These are phyloP conservation scores for Neurospora africana DNA, from an alignment of 495 filamentous ascomycete genomes.

Conservation along the genomic window DNA sequence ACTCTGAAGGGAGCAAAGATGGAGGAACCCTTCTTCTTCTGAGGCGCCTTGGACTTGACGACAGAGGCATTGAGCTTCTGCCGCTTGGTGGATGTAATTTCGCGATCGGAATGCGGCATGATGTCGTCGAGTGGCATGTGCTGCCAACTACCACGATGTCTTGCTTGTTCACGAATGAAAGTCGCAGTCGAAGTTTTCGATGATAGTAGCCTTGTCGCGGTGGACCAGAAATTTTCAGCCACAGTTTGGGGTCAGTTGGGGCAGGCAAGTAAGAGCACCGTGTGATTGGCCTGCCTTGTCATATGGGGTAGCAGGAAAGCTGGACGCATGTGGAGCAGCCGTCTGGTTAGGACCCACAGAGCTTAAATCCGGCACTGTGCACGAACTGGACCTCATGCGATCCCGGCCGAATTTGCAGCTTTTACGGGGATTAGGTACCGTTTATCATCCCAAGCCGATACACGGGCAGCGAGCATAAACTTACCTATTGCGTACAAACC, in stretches of 20 bases:
- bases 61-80: conserved; percentile 44
- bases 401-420: background rate
- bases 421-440: background rate
- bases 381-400: background rate
- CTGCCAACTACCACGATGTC: background rate
- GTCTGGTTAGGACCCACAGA: background rate
- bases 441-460: background rate
- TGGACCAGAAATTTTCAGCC: conserved; percentile 18
- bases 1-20: conserved; percentile 91
- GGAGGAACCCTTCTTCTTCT: conserved; percentile 43
- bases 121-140: conserved; percentile 6
- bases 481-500: background rate
- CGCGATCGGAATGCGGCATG: conserved; percentile 41
- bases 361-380: background rate
- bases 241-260: conserved; percentile 5
- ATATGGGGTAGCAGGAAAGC: background rate
- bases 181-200: conserved; percentile 12
- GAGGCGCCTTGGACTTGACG: conserved; percentile 20
- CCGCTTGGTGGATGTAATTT: conserved; percentile 52
- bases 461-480: too few relatives aligned
- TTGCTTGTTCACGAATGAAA: conserved; percentile 2
- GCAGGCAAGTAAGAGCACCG: background rate
- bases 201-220: conserved; percentile 11
- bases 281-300: background rate
- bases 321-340: background rate